Evolutionary conservation across 768 basidiomycete genomes (phyloP).

Genomic region (Exsudoporus frostii): DNA sequence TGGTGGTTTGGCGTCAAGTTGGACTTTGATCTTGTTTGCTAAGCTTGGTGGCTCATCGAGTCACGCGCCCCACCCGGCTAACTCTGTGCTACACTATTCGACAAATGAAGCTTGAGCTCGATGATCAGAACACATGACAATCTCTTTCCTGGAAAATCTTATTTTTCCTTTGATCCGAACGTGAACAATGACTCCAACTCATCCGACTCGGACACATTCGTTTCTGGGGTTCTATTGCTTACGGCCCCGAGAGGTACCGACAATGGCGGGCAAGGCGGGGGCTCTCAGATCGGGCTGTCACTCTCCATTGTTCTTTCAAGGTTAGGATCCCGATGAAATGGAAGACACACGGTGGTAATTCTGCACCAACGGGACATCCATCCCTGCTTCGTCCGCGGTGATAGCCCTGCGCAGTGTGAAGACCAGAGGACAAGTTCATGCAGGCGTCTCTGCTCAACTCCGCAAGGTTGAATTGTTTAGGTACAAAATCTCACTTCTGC

Average conservation of each 20-base stretch:
- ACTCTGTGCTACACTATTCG: neutral
- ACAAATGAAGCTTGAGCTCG: neutral
- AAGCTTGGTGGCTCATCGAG: conserved; percentile 3
- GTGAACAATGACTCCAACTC: neutral
- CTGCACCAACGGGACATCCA: neutral
- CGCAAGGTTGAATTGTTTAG: neutral
- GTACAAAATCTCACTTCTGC: neutral
- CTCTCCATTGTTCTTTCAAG: conserved; percentile 10
- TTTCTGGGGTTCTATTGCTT: neutral
- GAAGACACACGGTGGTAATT: conserved; percentile 11
- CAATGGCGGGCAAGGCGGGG: conserved; percentile 4
- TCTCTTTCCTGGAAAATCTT: neutral
- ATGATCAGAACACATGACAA: neutral
- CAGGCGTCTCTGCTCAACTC: neutral
- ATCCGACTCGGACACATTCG: neutral
- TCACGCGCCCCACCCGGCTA: neutral
- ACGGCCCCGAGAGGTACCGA: neutral
- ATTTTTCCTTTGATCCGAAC: neutral
- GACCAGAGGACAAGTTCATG: neutral
- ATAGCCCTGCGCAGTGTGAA: neutral
- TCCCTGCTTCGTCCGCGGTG: conserved; percentile 18
- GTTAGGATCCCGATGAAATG: conserved; percentile 13
- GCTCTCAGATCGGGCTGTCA: conserved; percentile 2
- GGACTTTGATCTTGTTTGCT: conserved; percentile 23
- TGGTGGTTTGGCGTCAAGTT: conserved; percentile 3